A percentile compares a stretch with the other conserved stretches of the same genome.
phyloP scores from a whole-genome alignment of 306 rosid species.

The Quercus agrifolia region DNA sequence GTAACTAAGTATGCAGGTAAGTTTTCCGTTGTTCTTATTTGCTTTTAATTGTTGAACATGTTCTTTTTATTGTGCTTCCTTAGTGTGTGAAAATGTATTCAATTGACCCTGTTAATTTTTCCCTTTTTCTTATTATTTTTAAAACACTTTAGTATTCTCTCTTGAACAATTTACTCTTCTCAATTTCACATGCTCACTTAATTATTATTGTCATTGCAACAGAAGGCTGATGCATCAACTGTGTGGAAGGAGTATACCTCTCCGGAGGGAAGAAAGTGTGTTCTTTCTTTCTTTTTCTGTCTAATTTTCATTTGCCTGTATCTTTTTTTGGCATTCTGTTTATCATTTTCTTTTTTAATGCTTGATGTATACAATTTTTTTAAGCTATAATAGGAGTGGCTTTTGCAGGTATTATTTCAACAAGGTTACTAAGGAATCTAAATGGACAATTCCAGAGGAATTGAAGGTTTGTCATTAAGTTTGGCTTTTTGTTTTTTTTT shows the following conservation, averaged over 20 bases:
- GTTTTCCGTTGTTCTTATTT: conserved; percentile 6
- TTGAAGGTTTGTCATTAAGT: conserved; percentile 61
- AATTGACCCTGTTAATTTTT: neutral
- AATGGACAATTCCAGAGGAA: conserved; percentile 98
- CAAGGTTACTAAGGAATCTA: conserved; percentile 89
- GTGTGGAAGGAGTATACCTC: conserved; percentile 97
- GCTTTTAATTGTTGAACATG: conserved; percentile 15
- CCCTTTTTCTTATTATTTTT: neutral
- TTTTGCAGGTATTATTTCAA: conserved; percentile 86
- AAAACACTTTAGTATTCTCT: neutral
- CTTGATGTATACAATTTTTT: neutral
- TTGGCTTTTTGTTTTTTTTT: neutral
- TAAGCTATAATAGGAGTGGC: conserved; percentile 16
- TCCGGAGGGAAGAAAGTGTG: conserved; percentile 93
- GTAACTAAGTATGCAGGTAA: neutral
- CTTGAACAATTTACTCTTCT: conserved; percentile 16
- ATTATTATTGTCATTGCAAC: conserved; percentile 55
- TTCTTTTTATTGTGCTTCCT: conserved; percentile 6
- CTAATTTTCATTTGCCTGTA: conserved; percentile 6
- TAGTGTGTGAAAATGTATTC: conserved; percentile 3
- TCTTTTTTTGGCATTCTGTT: neutral
- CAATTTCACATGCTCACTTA: conserved; percentile 20
- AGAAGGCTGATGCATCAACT: conserved; percentile 99
- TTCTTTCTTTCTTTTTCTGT: conserved; percentile 8
- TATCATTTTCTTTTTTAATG: neutral